Base-by-base conservation (phyloP, 2,329 filamentous ascomycete species). In the Emmonsiellopsis sp. region DNA sequence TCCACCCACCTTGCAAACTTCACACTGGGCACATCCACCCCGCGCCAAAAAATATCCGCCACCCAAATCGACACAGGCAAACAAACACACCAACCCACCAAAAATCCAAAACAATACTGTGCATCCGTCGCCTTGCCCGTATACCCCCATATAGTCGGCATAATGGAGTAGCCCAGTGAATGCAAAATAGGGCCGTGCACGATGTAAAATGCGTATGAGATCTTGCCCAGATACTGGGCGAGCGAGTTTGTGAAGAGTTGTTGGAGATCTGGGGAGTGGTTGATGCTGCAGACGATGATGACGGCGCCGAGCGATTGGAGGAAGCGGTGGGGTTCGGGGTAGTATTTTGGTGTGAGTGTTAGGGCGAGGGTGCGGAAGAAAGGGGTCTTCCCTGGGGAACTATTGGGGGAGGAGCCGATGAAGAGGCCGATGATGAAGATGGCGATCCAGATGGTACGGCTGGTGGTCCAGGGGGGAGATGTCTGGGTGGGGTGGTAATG, bases 21-120 rank as follows among this genome's bases (percentile, higher is more conserved):
- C 7, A 80, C 70, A 62, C 75, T 72, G 1, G 74, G 75, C 3
- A 70, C 65, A 63, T 84, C 82, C 5, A 84, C 71, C 1, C 67
- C 66, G 31, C 80, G 72, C 78, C 79, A 83, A 60, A 83, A 83
- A 3, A 84, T 54, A 63, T 84, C 81, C 1, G 78, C 77, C 5
- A 74, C 70, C 74, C 79, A 83, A 5, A 83, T 69, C 0, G 77
- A 65, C 31, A 73, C 52, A 6, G 67, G 62, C 3, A 73, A 58
- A 53, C 70, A 72, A 40, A 73, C 64, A 32, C 63, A 37, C 63
- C 70, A 73, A 15, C 70, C 69, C 32, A 73, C 63, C 6, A 71
- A 52, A 48, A 72, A 72, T 1, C 69, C 72, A 13, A 69, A 50
- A 46, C 70, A 68, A 54, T 71, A 73, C 50, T 68, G 65, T 30